These are phyloP conservation scores for Lactifluus hygrophoroides DNA, from an alignment of 768 basidiomycete genomes.

Conservation along the genomic window DNA sequence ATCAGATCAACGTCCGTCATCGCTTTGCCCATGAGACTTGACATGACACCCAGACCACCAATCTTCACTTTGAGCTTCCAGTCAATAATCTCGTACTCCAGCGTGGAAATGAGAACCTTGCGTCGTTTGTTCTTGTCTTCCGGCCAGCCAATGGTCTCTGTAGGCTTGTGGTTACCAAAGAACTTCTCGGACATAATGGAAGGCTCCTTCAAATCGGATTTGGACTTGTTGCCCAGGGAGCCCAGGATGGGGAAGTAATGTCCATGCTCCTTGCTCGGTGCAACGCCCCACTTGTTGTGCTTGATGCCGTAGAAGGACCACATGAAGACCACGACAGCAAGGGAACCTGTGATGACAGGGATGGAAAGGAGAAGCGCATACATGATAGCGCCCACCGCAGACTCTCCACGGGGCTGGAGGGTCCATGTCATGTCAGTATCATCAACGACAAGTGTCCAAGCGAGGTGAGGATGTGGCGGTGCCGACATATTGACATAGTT, in stretches of 20 bases:
- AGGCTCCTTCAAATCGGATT: conserved; percentile 59
- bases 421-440: conserved; percentile 72
- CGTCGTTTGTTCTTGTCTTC: conserved; percentile 87
- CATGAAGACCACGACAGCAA: conserved; percentile 84
- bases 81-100: conserved; percentile 95
- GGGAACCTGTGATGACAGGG: conserved; percentile 74
- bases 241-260: conserved; percentile 89
- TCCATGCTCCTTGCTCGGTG: conserved; percentile 56
- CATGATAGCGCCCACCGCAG: conserved; percentile 77
- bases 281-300: conserved; percentile 86
- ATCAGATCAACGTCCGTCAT: conserved; percentile 95
- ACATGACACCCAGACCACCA: conserved; percentile 97
- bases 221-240: conserved; percentile 52
- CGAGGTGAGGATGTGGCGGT: conserved; percentile 78
- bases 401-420: conserved; percentile 73
- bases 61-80: conserved; percentile 99
- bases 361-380: conserved; percentile 75
- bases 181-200: conserved; percentile 62
- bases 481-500: conserved; percentile 91
- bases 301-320: conserved; percentile 95
- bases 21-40: conserved; percentile 93
- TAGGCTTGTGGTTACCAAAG: conserved; percentile 42
- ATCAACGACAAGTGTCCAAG: conserved; percentile 78
- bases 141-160: conserved; percentile 93
- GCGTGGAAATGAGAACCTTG: conserved; percentile 83